phyloP scores from a whole-genome alignment of 129 eudicot genomes.

The Chrysanthemum lavandulifolium region DNA sequence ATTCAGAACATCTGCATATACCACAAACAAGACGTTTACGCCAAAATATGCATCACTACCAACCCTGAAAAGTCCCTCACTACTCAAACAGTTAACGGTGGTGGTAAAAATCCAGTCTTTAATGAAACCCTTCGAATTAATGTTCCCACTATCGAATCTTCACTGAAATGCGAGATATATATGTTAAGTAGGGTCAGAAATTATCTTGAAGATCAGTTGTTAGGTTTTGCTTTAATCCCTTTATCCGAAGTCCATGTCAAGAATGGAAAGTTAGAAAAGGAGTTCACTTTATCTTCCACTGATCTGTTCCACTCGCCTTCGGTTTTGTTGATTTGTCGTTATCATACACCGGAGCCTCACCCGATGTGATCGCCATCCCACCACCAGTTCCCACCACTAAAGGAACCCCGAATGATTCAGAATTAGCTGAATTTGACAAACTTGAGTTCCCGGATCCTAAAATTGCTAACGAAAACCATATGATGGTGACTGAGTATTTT shows the following conservation, averaged over 20 bases:
- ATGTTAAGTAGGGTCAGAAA: conserved; percentile 95
- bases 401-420: conserved; percentile 22
- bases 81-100: conserved; percentile 84
- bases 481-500: conserved; percentile 82
- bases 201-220: conserved; percentile 87
- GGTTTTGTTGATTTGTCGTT: conserved; percentile 86
- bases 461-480: conserved; percentile 60
- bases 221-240: conserved; percentile 91
- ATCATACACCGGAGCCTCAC: conserved; percentile 66
- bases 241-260: conserved; percentile 63
- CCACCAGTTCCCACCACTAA: conserved; percentile 30
- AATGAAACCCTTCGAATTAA: conserved; percentile 59
- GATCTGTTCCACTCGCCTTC: conserved; percentile 98
- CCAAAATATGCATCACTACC: conserved; percentile 79
- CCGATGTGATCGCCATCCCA: conserved; percentile 73
- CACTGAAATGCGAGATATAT: conserved; percentile 90
- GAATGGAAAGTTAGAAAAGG: conserved; percentile 72
- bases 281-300: conserved; percentile 87
- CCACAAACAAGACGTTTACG: conserved; percentile 97
- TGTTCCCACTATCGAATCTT: conserved; percentile 59
- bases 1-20: conserved; percentile 96
- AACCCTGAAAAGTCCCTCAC: conserved; percentile 77
- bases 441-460: conserved; percentile 96
- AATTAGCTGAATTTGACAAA: conserved; percentile 47
- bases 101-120: conserved; percentile 88